phyloP scores from a whole-genome alignment of 371 early-diverging fungal species.

The Lichtheimia ornata region DNA sequence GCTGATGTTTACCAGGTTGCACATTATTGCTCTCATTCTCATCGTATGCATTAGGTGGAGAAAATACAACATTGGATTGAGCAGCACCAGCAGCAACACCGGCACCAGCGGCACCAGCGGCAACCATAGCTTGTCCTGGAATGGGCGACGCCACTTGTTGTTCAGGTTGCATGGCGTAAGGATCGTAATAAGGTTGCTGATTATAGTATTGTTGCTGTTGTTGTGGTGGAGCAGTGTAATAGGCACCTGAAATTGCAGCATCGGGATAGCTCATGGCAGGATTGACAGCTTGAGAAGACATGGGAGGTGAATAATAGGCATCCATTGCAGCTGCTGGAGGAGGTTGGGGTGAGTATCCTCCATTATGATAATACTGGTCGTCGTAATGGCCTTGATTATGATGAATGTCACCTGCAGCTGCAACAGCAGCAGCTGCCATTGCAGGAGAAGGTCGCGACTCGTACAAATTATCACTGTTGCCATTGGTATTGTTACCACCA shows the following conservation, averaged over 20 bases:
- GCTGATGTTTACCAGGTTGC: constrained; percentile 1
- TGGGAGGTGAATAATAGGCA: constrained; percentile 18
- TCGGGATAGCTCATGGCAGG: constrained; percentile 28
- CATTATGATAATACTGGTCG: constrained; percentile 5
- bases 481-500: constrained; percentile 4
- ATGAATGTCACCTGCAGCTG: constrained; percentile 22
- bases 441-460: constrained; percentile 33
- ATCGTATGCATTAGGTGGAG: constrained; percentile 28
- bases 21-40: constrained; percentile 9
- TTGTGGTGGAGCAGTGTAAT: constrained; percentile 17
- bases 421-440: constrained; percentile 30
- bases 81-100: constrained; percentile 2
- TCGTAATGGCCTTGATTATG: neutral
- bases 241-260: constrained; percentile 27
- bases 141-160: constrained; percentile 10
- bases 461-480: constrained; percentile 4
- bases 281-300: constrained; percentile 16
- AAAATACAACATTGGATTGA: constrained; percentile 12
- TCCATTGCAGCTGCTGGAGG: constrained; percentile 18
- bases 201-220: constrained; percentile 21
- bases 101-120: constrained; percentile 1
- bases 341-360: constrained; percentile 19
- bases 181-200: constrained; percentile 15
- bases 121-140: constrained; percentile 1
- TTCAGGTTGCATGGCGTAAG: constrained; percentile 11